These are phyloP conservation scores for Tuctoria greenei DNA, from an alignment of 176 grass and related monocot genomes.

Conservation along the genomic window DNA sequence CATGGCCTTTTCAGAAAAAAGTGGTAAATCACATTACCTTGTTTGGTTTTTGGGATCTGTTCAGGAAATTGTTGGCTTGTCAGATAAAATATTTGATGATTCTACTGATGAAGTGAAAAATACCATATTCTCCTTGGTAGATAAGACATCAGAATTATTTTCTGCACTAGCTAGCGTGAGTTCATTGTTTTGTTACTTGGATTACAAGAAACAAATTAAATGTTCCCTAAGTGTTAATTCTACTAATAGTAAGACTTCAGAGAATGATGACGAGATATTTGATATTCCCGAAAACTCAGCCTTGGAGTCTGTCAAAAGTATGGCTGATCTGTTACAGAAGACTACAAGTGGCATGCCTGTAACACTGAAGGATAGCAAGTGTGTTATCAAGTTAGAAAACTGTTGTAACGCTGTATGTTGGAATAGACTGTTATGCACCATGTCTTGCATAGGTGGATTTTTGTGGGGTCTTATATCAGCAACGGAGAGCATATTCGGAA, in stretches of 20 bases:
- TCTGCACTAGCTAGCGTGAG: conserved; percentile 55
- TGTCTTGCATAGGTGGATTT: conserved; percentile 85
- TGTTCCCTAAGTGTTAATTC: conserved; percentile 30
- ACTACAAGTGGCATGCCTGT: conserved; percentile 44
- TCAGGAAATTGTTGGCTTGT: conserved; percentile 49
- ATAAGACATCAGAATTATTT: conserved; percentile 83
- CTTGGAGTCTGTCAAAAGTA: conserved; percentile 51
- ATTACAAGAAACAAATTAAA: conserved; percentile 40
- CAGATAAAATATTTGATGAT: conserved; percentile 49
- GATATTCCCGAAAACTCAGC: conserved; percentile 45
- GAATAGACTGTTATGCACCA: conserved; percentile 56
- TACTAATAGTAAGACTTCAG: conserved; percentile 25
- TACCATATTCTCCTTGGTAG: conserved; percentile 61
- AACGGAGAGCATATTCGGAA: conserved; percentile 46
- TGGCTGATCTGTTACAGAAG: conserved; percentile 63
- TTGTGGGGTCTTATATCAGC: conserved; percentile 73
- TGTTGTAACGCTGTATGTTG: conserved; percentile 45
- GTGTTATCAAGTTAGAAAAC: conserved; percentile 59
- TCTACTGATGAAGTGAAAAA: conserved; percentile 53
- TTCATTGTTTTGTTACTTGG: conserved; percentile 45
- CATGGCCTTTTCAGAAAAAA: conserved; percentile 40
- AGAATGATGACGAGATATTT: conserved; percentile 38
- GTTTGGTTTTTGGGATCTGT: conserved; percentile 79
- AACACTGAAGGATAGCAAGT: conserved; percentile 39
- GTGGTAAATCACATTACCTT: conserved; percentile 45